Evolutionary conservation across 805 yeast genomes (phyloP).

Genomic region (Hanseniaspora pseudoguilliermondii): DNA sequence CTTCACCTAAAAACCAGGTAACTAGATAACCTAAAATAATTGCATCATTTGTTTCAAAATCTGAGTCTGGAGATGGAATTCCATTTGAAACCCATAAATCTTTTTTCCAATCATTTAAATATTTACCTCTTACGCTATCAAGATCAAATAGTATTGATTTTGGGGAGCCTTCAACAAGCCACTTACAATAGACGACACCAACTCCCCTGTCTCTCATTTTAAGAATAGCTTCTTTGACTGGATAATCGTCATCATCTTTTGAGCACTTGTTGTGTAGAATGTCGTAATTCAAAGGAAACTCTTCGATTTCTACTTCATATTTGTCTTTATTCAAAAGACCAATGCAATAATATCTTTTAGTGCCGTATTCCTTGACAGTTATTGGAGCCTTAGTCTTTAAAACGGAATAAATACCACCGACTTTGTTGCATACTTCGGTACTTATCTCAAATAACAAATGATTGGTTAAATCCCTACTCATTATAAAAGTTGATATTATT

Average conservation of each 20-base stretch:
- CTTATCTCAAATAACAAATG: slow-evolving; percentile 88
- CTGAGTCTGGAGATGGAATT: slow-evolving; percentile 85
- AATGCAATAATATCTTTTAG: slow-evolving; percentile 68
- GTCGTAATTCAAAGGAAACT: slow-evolving; percentile 45
- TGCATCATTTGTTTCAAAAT: slow-evolving; percentile 82
- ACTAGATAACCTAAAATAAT: slow-evolving; percentile 83
- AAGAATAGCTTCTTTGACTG: slow-evolving; percentile 50
- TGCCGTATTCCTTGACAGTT: slow-evolving; percentile 75
- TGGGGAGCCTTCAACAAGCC: slow-evolving; percentile 98
- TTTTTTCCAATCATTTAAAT: slow-evolving; percentile 83
- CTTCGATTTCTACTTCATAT: slow-evolving; percentile 74
- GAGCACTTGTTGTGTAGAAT: slow-evolving; percentile 18
- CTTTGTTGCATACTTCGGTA: slow-evolving; percentile 94
- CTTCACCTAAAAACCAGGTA: slow-evolving; percentile 95
- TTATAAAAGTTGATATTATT: slow-evolving; percentile 18
- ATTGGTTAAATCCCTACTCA: slow-evolving; percentile 76
- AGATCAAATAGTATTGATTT: slow-evolving; percentile 80
- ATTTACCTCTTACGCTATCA: slow-evolving; percentile 39
- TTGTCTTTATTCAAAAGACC: slow-evolving; percentile 73
- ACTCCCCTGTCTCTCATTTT: slow-evolving; percentile 77
- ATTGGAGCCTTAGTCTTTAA: slow-evolving; percentile 93
- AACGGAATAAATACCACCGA: slow-evolving; percentile 95
- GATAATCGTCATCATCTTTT: slow-evolving; percentile 19
- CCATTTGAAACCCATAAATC: slow-evolving; percentile 87
- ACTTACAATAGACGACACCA: slow-evolving; percentile 74